Evolutionary conservation across 2,329 filamentous ascomycete species (phyloP).

Genomic region (Fusarium incarnatum): DNA sequence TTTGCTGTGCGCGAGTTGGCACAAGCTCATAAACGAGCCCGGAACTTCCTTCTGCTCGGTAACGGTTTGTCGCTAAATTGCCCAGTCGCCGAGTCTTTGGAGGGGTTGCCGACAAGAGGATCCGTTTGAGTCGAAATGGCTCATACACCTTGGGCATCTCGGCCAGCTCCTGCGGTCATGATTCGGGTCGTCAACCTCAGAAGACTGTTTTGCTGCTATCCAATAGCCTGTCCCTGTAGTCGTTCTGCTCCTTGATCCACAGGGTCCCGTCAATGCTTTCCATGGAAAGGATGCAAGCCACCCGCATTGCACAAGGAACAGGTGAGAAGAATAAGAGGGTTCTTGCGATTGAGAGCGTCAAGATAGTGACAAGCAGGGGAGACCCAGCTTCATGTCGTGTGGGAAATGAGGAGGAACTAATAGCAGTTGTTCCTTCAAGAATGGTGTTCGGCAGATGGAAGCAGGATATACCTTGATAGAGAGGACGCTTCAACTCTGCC

Average conservation of each 20-base stretch:
- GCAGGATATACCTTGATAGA: background rate
- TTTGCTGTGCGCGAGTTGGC: slow-evolving; percentile 23
- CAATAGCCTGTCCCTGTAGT: background rate
- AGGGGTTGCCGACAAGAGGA: background rate
- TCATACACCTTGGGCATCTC: background rate
- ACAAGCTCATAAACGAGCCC: slow-evolving; percentile 28
- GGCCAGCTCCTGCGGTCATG: background rate
- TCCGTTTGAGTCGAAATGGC: background rate
- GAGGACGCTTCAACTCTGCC: background rate
- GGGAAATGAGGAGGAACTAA: slow-evolving; percentile 5
- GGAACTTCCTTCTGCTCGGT: slow-evolving; percentile 11
- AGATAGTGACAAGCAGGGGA: slow-evolving; percentile 43
- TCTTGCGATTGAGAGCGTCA: slow-evolving; percentile 1
- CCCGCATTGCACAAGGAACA: slow-evolving; percentile 10
- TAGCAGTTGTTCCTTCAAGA: background rate
- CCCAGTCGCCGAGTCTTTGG: background rate
- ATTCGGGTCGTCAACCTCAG: background rate
- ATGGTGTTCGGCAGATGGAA: background rate
- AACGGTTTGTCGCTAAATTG: slow-evolving; percentile 1
- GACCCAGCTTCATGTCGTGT: slow-evolving; percentile 31
- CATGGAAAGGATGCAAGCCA: slow-evolving; percentile 5
- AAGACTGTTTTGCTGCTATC: background rate
- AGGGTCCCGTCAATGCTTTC: slow-evolving; percentile 40
- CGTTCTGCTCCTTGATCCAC: slow-evolving; percentile 13
- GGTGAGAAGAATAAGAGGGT: slow-evolving; percentile 10